Evolutionary conservation across 108 stramenopile genomes (phyloP).

Genomic region (Cyclotella kingstonii): DNA sequence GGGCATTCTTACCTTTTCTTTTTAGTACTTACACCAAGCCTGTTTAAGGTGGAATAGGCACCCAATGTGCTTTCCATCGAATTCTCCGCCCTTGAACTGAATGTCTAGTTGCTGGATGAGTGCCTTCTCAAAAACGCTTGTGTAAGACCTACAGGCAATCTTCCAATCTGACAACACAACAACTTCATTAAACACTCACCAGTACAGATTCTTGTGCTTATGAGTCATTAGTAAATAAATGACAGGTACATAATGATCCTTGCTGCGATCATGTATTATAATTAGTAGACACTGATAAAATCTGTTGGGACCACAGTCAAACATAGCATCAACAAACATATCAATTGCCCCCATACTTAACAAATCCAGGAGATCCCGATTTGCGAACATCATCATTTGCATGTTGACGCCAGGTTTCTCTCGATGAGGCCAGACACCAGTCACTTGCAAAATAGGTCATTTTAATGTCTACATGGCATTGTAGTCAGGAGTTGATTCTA

Average conservation of each 20-base stretch:
- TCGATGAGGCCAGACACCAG: not conserved
- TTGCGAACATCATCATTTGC: constrained; percentile 19
- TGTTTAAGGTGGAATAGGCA: constrained; percentile 27
- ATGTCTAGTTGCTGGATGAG: not conserved
- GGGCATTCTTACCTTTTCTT: not conserved
- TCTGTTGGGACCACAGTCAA: constrained; percentile 5
- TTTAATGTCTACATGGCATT: not conserved
- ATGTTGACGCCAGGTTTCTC: not conserved
- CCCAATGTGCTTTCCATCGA: constrained; percentile 12
- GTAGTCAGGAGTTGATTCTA: not conserved
- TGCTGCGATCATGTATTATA: constrained; percentile 1
- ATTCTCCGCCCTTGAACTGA: not conserved
- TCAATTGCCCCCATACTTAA: not conserved
- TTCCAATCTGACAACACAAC: constrained; percentile 4
- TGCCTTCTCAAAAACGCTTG: constrained; percentile 16
- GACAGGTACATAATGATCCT: constrained; percentile 10
- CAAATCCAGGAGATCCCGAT: not conserved
- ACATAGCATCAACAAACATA: constrained; percentile 15
- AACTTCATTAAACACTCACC: not conserved
- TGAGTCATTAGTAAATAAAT: constrained; percentile 18
- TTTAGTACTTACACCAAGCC: constrained; percentile 12
- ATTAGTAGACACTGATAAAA: constrained; percentile 23
- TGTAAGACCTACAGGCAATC: constrained; percentile 5
- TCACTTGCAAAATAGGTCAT: not conserved
- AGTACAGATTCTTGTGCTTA: constrained; percentile 12